These are phyloP conservation scores for Ceratocystis cubensis DNA, from an alignment of 2,329 filamentous ascomycete genomes.

Conservation along the genomic window DNA sequence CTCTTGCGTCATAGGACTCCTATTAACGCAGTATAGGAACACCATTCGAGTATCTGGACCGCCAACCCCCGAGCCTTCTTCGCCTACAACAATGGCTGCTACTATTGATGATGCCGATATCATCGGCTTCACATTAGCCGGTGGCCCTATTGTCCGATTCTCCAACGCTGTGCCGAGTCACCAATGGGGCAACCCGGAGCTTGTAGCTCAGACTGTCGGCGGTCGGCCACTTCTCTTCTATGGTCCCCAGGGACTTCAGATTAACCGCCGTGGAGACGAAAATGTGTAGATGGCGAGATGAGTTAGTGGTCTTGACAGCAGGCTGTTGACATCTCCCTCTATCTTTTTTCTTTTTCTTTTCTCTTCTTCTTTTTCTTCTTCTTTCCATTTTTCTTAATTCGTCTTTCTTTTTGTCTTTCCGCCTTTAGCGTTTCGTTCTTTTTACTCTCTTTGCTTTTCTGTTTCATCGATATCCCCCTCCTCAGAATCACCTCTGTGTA, in stretches of 20 bases:
- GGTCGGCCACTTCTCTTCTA: conserved; percentile 18
- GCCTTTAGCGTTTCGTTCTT: not conserved
- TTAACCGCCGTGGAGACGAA: conserved; percentile 12
- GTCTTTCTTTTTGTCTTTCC: not conserved
- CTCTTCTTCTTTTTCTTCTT: conserved; percentile 5
- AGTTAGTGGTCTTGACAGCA: not conserved
- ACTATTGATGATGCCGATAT: conserved; percentile 24
- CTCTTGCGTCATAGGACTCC: conserved; percentile 17
- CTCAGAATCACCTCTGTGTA: conserved; percentile 9
- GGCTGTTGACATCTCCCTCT: conserved; percentile 1
- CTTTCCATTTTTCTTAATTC: not conserved
- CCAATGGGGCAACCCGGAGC: conserved; percentile 20
- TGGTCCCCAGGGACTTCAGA: conserved; percentile 9
- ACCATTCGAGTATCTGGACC: conserved; percentile 18
- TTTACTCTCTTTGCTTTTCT: not conserved
- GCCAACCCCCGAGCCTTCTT: conserved; percentile 19
- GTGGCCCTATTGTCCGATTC: conserved; percentile 37
- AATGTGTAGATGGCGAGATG: conserved; percentile 12
- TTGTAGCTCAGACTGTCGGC: conserved; percentile 19
- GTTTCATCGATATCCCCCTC: not conserved
- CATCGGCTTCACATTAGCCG: conserved; percentile 35
- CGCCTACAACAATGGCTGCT: conserved; percentile 8
- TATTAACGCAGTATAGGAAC: conserved; percentile 27
- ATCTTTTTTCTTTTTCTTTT: not conserved
- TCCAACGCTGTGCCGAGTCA: conserved; percentile 26